These are phyloP conservation scores for Flaveria sonorensis DNA, from an alignment of 129 eudicot species.

Conservation along the genomic window DNA sequence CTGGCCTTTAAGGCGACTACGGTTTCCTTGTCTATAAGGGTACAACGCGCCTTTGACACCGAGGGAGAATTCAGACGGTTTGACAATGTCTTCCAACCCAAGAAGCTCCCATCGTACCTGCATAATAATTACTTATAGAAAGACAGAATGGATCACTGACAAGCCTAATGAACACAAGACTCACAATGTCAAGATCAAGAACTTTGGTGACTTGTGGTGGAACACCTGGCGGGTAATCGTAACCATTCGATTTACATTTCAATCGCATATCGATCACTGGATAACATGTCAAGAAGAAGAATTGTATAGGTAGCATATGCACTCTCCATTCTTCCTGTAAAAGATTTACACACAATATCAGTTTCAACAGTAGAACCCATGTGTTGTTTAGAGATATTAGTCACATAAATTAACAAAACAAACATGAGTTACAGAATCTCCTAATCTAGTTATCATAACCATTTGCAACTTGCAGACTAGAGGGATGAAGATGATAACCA, in stretches of 20 bases:
- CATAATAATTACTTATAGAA: slow-evolving; percentile 13
- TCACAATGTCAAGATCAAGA: slow-evolving; percentile 83
- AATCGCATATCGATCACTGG: slow-evolving; percentile 83
- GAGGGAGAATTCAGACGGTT: slow-evolving; percentile 71
- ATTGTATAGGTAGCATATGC: slow-evolving; percentile 84
- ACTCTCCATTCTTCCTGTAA: slow-evolving; percentile 92
- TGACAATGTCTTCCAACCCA: slow-evolving; percentile 66
- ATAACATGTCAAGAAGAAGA: slow-evolving; percentile 59
- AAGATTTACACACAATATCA: slow-evolving; percentile 15
- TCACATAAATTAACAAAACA: background rate
- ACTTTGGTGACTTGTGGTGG: slow-evolving; percentile 64
- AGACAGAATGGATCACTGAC: background rate
- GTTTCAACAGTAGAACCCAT: background rate
- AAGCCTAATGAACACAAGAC: slow-evolving; percentile 20
- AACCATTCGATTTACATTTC: slow-evolving; percentile 62
- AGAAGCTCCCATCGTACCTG: slow-evolving; percentile 88
- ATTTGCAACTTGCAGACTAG: background rate
- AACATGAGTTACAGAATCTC: background rate
- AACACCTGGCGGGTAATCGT: slow-evolving; percentile 73
- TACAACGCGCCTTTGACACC: slow-evolving; percentile 79
- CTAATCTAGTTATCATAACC: slow-evolving; percentile 8
- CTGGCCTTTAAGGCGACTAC: slow-evolving; percentile 82
- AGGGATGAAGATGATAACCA: background rate
- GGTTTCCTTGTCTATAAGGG: slow-evolving; percentile 69
- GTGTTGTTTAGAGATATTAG: background rate